Conservation (phyloP, 495 filamentous ascomycete species). For the Copromyces sp. region DNA sequence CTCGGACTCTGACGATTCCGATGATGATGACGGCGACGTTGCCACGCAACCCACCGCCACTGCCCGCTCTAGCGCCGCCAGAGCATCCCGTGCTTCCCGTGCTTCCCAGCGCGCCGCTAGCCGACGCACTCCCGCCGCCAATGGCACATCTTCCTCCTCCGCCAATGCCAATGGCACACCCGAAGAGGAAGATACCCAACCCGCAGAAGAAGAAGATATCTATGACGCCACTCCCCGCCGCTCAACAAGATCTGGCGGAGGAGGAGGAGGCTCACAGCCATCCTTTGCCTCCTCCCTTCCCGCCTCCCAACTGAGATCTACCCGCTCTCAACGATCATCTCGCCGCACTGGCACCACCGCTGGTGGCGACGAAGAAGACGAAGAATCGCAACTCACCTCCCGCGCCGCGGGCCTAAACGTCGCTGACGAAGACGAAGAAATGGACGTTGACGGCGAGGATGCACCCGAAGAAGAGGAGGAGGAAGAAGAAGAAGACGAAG, state of each 20-base stretch:
- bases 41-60: constrained; percentile 21
- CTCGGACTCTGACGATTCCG: constrained; percentile 21
- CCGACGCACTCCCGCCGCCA: constrained; percentile 11
- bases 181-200: constrained; percentile 11
- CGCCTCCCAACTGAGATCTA: constrained; percentile 31
- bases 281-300: constrained; percentile 39
- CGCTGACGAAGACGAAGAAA: constrained; percentile 8
- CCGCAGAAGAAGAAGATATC: constrained; percentile 22
- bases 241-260: constrained; percentile 17
- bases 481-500: constrained; percentile 10
- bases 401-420: constrained; percentile 28
- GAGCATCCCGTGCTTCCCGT: constrained; percentile 18
- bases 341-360: background rate
- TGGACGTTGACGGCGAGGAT: constrained; percentile 8
- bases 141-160: background rate
- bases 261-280: constrained; percentile 26
- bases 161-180: constrained; percentile 5
- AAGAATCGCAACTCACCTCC: constrained; percentile 27
- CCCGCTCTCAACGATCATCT: constrained; percentile 15
- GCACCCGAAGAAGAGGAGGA: constrained; percentile 6
- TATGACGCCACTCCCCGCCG: constrained; percentile 33
- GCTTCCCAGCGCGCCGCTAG: constrained; percentile 17
- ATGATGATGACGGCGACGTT: constrained; percentile 28
- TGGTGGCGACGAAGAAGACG: constrained; percentile 19
- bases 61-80: constrained; percentile 12